These are phyloP conservation scores for Sphagnum magellanicum DNA, from an alignment of 228 moss, liverwort and hornwort species.

Conservation along the genomic window DNA sequence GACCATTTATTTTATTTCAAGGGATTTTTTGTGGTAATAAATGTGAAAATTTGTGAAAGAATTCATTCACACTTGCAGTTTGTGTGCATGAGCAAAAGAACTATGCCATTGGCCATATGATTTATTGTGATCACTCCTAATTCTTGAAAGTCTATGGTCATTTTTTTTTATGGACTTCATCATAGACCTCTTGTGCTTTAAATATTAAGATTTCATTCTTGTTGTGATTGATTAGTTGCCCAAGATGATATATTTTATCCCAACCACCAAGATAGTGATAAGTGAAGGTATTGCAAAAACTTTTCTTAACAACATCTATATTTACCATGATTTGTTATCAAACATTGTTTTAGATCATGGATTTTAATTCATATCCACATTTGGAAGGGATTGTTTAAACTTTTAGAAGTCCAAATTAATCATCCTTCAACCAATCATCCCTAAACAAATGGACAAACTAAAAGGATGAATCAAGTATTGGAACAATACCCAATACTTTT, in stretches of 20 bases:
- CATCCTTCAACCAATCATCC: not conserved
- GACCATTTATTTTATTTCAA: not conserved
- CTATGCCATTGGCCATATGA: not conserved
- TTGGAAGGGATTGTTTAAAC: not conserved
- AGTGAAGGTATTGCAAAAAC: not conserved
- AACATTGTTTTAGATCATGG: not conserved
- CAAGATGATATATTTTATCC: not conserved
- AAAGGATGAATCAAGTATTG: not conserved
- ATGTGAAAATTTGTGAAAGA: constrained; percentile 6
- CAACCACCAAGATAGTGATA: not conserved
- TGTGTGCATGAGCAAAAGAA: not conserved
- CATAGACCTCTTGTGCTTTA: not conserved
- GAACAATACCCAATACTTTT: not conserved
- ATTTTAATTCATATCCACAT: not conserved
- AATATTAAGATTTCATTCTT: not conserved
- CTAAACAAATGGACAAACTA: not conserved
- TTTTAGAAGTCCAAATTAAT: not conserved
- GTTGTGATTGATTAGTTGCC: not conserved
- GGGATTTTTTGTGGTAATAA: constrained; percentile 1
- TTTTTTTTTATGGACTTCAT: not conserved
- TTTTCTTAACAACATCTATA: not conserved
- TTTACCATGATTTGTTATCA: not conserved
- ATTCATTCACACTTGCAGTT: not conserved
- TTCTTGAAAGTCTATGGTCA: not conserved
- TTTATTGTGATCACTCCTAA: not conserved